Evolutionary conservation across 2,329 filamentous ascomycete genomes (phyloP), one percentile per base, ranked within the genome.

Genomic region (Fusarium musae): DNA sequence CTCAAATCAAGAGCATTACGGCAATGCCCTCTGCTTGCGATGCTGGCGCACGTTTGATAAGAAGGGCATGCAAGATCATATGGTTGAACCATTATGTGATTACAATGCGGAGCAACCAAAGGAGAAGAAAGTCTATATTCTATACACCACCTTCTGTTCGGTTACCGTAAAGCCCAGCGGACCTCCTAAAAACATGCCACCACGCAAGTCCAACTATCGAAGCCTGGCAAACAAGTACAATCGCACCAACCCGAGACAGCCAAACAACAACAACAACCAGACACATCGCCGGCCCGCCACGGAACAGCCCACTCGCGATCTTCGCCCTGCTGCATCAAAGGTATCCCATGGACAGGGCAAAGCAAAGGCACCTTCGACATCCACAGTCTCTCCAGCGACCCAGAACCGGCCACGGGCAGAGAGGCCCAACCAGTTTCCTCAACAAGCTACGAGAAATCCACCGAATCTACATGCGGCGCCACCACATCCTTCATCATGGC

Each of bases 131-230:
- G 60, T 74, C n/a, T 69, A 58, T 26, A 65, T 62, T 17, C 34
- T 74, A 9, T 74, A 74, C 49, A 74, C 71, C 16, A 74, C 71
- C 6, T 74, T 74, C 42, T 74, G 71, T 37, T 74, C 71, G 15
- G 43, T 49, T 21, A 54, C 49, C 23, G 36, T 59, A 23, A 58
- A 54, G 13, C 71, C 71, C n/a, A 72, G 63, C 34, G 36, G 23
- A 37, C 53, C 68, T 36, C 68, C 67, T 17, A 28, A 37, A 26
- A 37, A 68, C 17, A 40, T 65, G 30, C 17, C 59, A 23, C 63
- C 67, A 26, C 49, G 43, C 21, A 63, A 26, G 40, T 28, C 56
- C 40, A 54, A 39, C 23, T 19, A 34, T 26, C 49, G 53, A 44
- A 19, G 37, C 34, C 13, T 40, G 17, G 23, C 59, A 63, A 63